Conservation (phyloP, 371 early-diverging fungal species). For the Caulochytrium protostelioides region DNA sequence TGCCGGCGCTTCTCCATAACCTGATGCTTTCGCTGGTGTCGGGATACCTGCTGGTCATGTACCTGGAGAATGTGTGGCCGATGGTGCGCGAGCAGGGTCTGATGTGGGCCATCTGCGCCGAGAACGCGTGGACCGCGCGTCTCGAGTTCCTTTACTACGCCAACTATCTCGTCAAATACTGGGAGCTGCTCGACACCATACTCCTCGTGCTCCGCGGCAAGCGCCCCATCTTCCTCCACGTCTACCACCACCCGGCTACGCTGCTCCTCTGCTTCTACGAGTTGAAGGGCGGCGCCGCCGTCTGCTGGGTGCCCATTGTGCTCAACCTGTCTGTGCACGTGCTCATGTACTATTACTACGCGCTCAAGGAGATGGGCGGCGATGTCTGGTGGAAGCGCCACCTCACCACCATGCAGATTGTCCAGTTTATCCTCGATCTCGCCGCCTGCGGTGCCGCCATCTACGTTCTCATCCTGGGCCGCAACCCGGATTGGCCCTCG, state of each 20-base stretch:
- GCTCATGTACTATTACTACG: conserved; percentile 51
- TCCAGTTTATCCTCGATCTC: conserved; percentile 63
- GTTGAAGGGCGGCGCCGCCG: conserved; percentile 53
- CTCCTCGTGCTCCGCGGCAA: conserved; percentile 50
- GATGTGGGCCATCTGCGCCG: conserved; percentile 42
- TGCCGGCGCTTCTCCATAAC: conserved; percentile 61
- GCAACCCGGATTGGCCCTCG: background rate
- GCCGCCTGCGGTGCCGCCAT: conserved; percentile 19
- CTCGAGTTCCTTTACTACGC: conserved; percentile 56
- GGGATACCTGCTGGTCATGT: conserved; percentile 33
- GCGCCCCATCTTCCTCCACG: conserved; percentile 77
- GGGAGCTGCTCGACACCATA: conserved; percentile 54
- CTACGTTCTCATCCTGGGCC: conserved; percentile 32
- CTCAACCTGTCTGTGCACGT: conserved; percentile 79
- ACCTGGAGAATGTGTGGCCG: conserved; percentile 47
- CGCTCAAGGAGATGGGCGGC: conserved; percentile 57
- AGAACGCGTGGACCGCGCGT: conserved; percentile 43
- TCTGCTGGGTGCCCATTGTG: conserved; percentile 54
- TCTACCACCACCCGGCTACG: conserved; percentile 69
- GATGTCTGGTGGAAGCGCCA: conserved; percentile 82
- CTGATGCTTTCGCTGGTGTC: conserved; percentile 42
- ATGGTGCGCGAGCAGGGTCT: conserved; percentile 38
- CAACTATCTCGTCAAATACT: conserved; percentile 69
- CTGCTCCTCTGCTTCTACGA: conserved; percentile 69
- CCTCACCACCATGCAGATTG: conserved; percentile 70